Evolutionary conservation across 305 asterid genomes (phyloP), one percentile per base, ranked within the genome.

Genomic region (Caryopteris hybrid): DNA sequence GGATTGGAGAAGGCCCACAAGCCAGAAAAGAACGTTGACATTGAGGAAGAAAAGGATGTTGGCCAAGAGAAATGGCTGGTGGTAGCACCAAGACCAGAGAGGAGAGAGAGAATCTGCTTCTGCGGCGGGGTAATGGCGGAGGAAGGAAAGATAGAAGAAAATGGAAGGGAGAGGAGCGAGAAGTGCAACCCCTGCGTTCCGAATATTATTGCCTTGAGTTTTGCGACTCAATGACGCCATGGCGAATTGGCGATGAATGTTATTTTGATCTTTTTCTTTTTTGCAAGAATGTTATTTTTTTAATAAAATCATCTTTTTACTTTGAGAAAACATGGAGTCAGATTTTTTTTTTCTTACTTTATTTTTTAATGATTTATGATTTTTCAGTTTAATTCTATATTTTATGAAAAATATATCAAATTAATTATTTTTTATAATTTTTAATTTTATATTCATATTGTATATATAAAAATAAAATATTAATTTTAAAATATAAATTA

Each of bases 111-210:
- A 62, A 67, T 76, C 70, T 42, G 61, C 68, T 13, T 74, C 82
- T 16, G 36, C 76, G 67, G 80, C 66, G 67, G 81, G 60, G 84
- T 27, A 71, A 9, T 73, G 84, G 71, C 72, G 67, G 79, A 90
- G 95, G 86, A 90, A 93, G 68, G 81, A 73, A 48, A 86, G 59
- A 61, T 84, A 86, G 84, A 93, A 88, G 74, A 90, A 11, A 23
- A 93, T 61, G 25, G 97, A 88, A 10, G 97, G 98, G 33, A 90
- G 88, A 5, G 96, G 97, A 64, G 73, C 81, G 23, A 90, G 70
- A 36, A 88, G 43, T 17, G 97, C 85, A 27, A 93, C 77, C 42
- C 77, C 61, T 4, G 88, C 92, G 57, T 86, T 90, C 69, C 82
- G 84, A 22, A 88, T 41, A 75, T 89, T 87, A 25, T 79, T 74